phyloP scores from a whole-genome alignment of 192 early-diverging fungal species.

The Spizellomyces sp. region DNA sequence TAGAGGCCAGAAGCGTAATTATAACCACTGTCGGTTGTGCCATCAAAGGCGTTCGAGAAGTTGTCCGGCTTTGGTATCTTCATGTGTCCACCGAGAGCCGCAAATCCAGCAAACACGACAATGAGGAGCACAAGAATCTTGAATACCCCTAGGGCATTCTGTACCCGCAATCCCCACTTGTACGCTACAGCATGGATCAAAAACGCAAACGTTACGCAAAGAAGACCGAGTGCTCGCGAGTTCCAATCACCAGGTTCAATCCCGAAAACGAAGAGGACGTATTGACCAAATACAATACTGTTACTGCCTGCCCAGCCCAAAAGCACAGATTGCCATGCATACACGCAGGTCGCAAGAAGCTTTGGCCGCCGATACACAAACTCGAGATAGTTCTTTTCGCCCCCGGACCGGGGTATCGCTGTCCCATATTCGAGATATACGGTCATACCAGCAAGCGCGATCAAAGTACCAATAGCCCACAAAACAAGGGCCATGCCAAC shows the following conservation, averaged over 20 bases:
- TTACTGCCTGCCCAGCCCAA: conserved; percentile 19
- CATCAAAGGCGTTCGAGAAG: conserved; percentile 29
- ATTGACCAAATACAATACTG: conserved; percentile 4
- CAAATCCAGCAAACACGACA: conserved; percentile 19
- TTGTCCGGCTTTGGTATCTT: conserved; percentile 12
- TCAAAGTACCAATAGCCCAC: conserved; percentile 41
- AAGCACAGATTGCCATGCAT: conserved; percentile 17
- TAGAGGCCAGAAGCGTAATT: conserved; percentile 13
- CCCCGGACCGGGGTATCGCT: conserved; percentile 53
- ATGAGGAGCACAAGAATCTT: conserved; percentile 18
- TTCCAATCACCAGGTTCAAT: conserved; percentile 7
- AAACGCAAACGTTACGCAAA: conserved; percentile 13
- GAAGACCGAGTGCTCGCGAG: conserved; percentile 2
- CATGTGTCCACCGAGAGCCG: conserved; percentile 13
- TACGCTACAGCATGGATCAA: background rate
- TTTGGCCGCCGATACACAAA: conserved; percentile 17
- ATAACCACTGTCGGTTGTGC: conserved; percentile 8
- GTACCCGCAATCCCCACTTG: conserved; percentile 20
- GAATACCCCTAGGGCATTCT: conserved; percentile 20
- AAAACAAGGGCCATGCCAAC: conserved; percentile 46
- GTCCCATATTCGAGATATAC: conserved; percentile 31
- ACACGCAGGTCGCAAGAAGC: conserved; percentile 11
- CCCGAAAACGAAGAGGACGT: conserved; percentile 1
- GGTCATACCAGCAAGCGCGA: conserved; percentile 38
- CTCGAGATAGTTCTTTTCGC: conserved; percentile 51